Percentiles rank a stretch among this genome's conserved stretches.
These are phyloP conservation scores for Candida argentea DNA, from an alignment of 805 yeast genomes.

Conservation along the genomic window DNA sequence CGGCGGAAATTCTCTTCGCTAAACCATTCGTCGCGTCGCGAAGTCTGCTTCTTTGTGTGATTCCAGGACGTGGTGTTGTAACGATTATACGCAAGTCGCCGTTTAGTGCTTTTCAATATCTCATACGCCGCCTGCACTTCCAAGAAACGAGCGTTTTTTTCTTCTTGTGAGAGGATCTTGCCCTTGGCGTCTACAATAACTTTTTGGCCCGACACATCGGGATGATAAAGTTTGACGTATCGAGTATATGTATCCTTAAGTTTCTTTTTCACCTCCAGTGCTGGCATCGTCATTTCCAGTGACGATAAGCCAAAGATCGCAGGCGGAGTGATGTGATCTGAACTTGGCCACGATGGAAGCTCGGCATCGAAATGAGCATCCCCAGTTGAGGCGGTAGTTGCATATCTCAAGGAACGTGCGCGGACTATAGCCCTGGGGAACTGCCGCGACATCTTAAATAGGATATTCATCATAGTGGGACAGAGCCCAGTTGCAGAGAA, in stretches of 20 bases:
- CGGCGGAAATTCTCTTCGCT: conserved; percentile 17
- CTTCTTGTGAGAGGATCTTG: conserved; percentile 16
- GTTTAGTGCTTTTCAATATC: conserved; percentile 41
- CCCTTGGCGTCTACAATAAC: conserved; percentile 19
- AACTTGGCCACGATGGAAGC: conserved; percentile 48
- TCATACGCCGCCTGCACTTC: conserved; percentile 28
- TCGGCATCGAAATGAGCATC: conserved; percentile 15
- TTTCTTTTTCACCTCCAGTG: conserved; percentile 42
- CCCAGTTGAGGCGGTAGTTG: no score
- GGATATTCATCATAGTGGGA: no score
- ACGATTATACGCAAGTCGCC: conserved; percentile 20
- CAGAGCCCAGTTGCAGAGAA: no score
- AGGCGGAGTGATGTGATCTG: conserved; percentile 54
- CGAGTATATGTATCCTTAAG: conserved; percentile 22
- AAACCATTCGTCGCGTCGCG: conserved; percentile 3
- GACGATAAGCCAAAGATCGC: conserved; percentile 40
- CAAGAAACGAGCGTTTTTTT: conserved; percentile 23
- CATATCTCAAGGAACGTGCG: no score
- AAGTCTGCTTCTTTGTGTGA: conserved; percentile 1
- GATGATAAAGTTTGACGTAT: conserved; percentile 69
- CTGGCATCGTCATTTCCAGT: conserved; percentile 30
- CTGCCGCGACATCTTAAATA: no score
- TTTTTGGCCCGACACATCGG: conserved; percentile 41
- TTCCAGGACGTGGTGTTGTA: conserved; percentile 13
- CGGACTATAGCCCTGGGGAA: no score